Evolutionary conservation across 176 grass and related monocot species (phyloP).

Genomic region (Oryza meridionalis): DNA sequence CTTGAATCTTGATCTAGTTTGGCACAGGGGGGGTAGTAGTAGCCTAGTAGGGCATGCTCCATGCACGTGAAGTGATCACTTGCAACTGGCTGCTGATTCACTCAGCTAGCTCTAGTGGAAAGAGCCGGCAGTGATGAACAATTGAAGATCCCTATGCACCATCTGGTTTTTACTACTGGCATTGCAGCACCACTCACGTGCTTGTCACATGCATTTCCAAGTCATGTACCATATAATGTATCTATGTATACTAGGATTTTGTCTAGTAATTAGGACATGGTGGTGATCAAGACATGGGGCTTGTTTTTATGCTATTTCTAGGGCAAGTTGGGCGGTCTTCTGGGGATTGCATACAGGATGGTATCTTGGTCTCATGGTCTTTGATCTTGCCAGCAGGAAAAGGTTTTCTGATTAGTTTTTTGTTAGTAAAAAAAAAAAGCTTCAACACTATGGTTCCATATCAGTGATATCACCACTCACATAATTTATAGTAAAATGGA

Average conservation of each 20-base stretch:
- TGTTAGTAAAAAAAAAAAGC: background rate
- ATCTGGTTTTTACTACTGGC: slow-evolving; percentile 34
- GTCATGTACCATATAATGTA: background rate
- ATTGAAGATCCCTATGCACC: slow-evolving; percentile 58
- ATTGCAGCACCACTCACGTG: slow-evolving; percentile 44
- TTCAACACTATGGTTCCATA: no score
- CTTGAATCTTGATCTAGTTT: slow-evolving; percentile 56
- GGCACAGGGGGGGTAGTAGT: background rate
- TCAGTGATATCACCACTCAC: no score
- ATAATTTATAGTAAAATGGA: no score
- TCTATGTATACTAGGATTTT: background rate
- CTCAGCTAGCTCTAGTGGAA: slow-evolving; percentile 27
- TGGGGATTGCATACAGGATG: slow-evolving; percentile 34
- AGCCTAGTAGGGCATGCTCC: slow-evolving; percentile 32
- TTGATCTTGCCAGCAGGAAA: slow-evolving; percentile 28
- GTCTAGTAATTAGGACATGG: slow-evolving; percentile 29
- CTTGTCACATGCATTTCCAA: slow-evolving; percentile 41
- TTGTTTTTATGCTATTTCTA: slow-evolving; percentile 15
- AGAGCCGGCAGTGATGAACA: slow-evolving; percentile 15
- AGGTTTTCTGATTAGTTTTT: background rate
- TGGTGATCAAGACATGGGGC: slow-evolving; percentile 27
- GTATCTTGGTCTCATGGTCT: slow-evolving; percentile 52
- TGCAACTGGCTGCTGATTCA: slow-evolving; percentile 31
- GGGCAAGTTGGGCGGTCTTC: slow-evolving; percentile 35
- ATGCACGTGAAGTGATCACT: slow-evolving; percentile 49